Evolutionary conservation across 225 moss, liverwort and hornwort species (phyloP).

Genomic region (Thuidium tamariscinum): DNA sequence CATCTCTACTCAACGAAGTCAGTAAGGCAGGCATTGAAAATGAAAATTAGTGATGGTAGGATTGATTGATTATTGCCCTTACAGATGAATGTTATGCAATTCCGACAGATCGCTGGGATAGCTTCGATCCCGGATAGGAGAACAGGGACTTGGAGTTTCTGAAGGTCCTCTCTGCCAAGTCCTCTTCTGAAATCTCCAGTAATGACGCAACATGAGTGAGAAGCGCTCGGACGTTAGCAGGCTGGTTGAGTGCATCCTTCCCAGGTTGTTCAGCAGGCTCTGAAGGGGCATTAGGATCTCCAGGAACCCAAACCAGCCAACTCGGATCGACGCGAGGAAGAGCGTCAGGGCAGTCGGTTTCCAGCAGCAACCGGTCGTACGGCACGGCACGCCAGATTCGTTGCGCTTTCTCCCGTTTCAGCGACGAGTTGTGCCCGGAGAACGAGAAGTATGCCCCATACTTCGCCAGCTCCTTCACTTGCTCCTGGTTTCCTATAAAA

Average conservation of each 20-base stretch:
- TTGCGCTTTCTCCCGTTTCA: slow-evolving; percentile 53
- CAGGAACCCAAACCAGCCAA: slow-evolving; percentile 39
- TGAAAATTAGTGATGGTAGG: neutral
- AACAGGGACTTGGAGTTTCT: slow-evolving; percentile 58
- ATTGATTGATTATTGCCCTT: neutral
- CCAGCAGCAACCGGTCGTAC: slow-evolving; percentile 54
- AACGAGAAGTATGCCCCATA: slow-evolving; percentile 75
- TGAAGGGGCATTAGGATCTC: slow-evolving; percentile 43
- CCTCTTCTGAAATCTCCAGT: slow-evolving; percentile 43
- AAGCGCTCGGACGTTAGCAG: slow-evolving; percentile 65
- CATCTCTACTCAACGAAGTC: neutral
- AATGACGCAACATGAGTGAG: slow-evolving; percentile 46
- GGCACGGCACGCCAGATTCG: slow-evolving; percentile 48
- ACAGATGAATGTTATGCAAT: neutral
- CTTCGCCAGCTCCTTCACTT: slow-evolving; percentile 43
- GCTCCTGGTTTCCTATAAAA: slow-evolving; percentile 54
- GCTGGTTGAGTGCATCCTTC: slow-evolving; percentile 68
- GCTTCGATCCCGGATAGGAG: slow-evolving; percentile 75
- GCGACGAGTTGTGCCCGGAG: slow-evolving; percentile 45
- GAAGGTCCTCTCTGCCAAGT: slow-evolving; percentile 34
- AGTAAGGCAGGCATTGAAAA: too few relatives aligned
- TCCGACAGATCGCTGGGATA: neutral
- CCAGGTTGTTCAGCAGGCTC: neutral
- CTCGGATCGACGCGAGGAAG: slow-evolving; percentile 41
- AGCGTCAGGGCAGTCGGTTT: slow-evolving; percentile 83